Evolutionary conservation across 129 eudicot species (phyloP), one percentile per base, ranked within the genome.

Genomic region (Flaveria sonorensis): DNA sequence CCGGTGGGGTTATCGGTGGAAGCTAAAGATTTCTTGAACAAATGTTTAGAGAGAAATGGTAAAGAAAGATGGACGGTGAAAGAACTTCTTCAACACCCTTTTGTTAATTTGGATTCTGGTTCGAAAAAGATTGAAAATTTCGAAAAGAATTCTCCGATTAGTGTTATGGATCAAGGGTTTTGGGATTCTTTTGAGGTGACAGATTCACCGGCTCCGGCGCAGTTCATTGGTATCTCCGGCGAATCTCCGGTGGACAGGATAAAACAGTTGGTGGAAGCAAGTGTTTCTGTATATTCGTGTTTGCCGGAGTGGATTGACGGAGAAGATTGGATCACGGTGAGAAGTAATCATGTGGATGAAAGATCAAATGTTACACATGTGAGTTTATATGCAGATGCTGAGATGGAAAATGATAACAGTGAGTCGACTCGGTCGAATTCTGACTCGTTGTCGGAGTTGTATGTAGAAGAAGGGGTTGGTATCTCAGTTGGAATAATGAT

Each of bases 301-400:
- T 70, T 87, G 64, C 80, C 87, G 3, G 79, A 71, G 28, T 87
- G 88, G 93, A 51, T 45, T 0, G 83, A 81, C 19, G 92, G 83
- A 11, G 92, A 85, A 24, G 87, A 83, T 68, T 92, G 93, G 97
- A 57, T 89, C 47, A 77, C 85, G 0, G 87, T 89, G 2, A 88
- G 97, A 59, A 62, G 61, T 55, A 81, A 51, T 79, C 62, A 15
- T 10, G 6, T 26, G 1, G 85, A 75, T n/a, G 88, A 79, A 79
- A 75, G 50, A 62, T 72, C 57, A 10, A 46, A 62, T 13, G 51
- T 10, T n/a, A 46, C 10, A 0, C n/a, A 75, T 61, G 21, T 60
- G 12, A 6, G 24, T 20, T 9, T 23, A 24, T 13, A 48, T 72
- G 61, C 3, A 19, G 75, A 24, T 67, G 80, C 70, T 19, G 88